Evolutionary conservation across 805 yeast species (phyloP), one percentile per base, ranked within the genome.

Genomic region (Kodamaea leandrae): DNA sequence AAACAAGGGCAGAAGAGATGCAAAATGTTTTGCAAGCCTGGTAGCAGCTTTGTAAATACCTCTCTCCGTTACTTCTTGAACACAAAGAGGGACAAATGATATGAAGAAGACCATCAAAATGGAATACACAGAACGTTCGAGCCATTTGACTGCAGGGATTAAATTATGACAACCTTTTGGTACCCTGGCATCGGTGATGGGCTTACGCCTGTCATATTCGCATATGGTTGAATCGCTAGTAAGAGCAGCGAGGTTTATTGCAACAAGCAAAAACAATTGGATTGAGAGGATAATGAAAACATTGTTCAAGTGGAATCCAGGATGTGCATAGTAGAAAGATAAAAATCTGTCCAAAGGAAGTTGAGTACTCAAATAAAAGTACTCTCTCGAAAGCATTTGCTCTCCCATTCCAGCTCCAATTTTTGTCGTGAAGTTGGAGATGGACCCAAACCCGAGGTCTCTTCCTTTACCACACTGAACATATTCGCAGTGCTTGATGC

Each of bases 331-430:
- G 61, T 80, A 86, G 60, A 86, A 85, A 0, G 91, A 81, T 44
- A 85, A 63, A 65, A 86, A 85, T 52, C 93, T 70, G 55, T 86
- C 93, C 46, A 85, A 64, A 2, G 91, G 88, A 26, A 86, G 65
- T 47, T 83, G 87, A 2, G 89, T 80, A 1, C 90, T 85, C 47
- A 86, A 68, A 55, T 85, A 84, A 60, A 78, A 86, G 61, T 85
- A 85, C 58, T 86, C 95, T 52, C 95, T 72, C 3, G 91, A 84
- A 42, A 86, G 70, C 78, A 84, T 80, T 57, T 86, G 95, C 55
- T 86, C 95, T 36, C 93, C 91, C 95, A 86, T 86, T 44, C 93
- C 95, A 41, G 93, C 87, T 35, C 95, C 95, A 60, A 86, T 85
- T 55, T 86, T 86, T 16, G 91, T 82, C 4, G 86, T 83, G 63